Percentiles rank a stretch among this genome's conserved stretches.
These are phyloP conservation scores for Neonectria sp. DNA, from an alignment of 2,329 filamentous ascomycete species.

Conservation along the genomic window DNA sequence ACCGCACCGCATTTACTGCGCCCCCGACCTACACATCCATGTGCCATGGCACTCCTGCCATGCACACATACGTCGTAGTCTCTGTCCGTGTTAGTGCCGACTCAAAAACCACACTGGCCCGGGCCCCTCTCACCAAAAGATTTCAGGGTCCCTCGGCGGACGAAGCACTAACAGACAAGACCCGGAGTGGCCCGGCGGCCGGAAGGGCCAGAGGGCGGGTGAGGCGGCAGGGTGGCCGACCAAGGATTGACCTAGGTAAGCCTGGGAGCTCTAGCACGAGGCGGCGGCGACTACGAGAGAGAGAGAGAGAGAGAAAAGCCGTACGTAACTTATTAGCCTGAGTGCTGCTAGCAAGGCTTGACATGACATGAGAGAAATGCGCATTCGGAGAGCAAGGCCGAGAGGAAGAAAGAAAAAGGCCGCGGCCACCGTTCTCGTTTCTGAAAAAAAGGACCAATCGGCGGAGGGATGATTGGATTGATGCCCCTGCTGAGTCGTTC, in stretches of 20 bases:
- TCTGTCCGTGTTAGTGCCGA: conserved; percentile 21
- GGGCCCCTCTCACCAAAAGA: conserved; percentile 36
- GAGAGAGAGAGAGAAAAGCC: conserved; percentile 5
- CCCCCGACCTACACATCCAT: conserved; percentile 1
- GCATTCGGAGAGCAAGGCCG: conserved; percentile 3
- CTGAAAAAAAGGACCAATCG: conserved; percentile 24
- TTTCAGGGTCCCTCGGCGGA: conserved; percentile 45
- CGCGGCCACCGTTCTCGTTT: conserved; percentile 17
- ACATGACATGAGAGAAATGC: conserved; percentile 20
- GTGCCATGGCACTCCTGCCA: conserved; percentile 13
- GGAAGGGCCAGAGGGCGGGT: conserved; percentile 41
- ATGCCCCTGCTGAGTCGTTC: conserved; percentile 30
- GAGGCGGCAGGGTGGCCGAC: conserved; percentile 41
- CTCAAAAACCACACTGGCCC: conserved; percentile 15
- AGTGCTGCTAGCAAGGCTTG: conserved; percentile 19
- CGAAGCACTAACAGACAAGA: conserved; percentile 37
- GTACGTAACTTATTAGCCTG: conserved; percentile 19
- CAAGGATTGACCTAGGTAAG: background rate
- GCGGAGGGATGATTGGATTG: conserved; percentile 26
- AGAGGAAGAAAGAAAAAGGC: conserved; percentile 17
- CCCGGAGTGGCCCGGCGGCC: conserved; percentile 42
- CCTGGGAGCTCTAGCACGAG: background rate
- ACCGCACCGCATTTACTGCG: background rate
- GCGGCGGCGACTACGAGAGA: conserved; percentile 17
- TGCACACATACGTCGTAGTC: conserved; percentile 24